Evolutionary conservation across 2,329 filamentous ascomycete species (phyloP), one percentile per base, ranked within the genome.

Genomic region (Trichoderma arundinaceum): DNA sequence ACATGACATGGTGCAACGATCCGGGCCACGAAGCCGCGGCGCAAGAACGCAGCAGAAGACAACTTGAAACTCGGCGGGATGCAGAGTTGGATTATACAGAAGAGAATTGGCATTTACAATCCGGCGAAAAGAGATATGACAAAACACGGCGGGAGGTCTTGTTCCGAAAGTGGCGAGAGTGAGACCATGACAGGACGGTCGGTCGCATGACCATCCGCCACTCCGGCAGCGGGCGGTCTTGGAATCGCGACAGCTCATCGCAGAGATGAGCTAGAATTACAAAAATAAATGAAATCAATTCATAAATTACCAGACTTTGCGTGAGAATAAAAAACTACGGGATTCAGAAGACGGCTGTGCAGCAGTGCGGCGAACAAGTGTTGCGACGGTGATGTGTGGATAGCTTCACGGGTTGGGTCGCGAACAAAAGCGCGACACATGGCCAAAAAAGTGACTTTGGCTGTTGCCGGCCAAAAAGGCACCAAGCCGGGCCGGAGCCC

Each of bases 361-460:
- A 62, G 68, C 68, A 64, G 67, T 66, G 64, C 53, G 64, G 17
- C 65, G 63, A 59, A 62, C 61, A 69, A 69, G 66, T 39, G 67
- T 66, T 67, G 56, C 66, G 67, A 69, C 60, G 62, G 66, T 62
- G 66, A 69, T 66, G 68, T 77, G 74, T 68, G 72, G 74, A 76
- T 76, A 75, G 74, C 75, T 76, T 76, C 74, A 76, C 59, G 48
- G 49, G 49, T 35, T 33, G 22, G 41, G 17, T 61, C 51, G 66
- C 58, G 49, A 46, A 38, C 48, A 8, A 53, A 59, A 22, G 51
- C 48, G 52, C 56, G 64, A 59, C 15, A 19, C 32, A 19, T 8
- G 41, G 19, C 48, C 64, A 54, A 51, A 48, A 65, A 58, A 77
- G 75, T 76, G 74, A 77, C 74, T 74, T 76, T 53, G 28, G 49